Base-by-base conservation (phyloP, 371 early-diverging fungal species). In the Syncephalastrum monosporum region DNA sequence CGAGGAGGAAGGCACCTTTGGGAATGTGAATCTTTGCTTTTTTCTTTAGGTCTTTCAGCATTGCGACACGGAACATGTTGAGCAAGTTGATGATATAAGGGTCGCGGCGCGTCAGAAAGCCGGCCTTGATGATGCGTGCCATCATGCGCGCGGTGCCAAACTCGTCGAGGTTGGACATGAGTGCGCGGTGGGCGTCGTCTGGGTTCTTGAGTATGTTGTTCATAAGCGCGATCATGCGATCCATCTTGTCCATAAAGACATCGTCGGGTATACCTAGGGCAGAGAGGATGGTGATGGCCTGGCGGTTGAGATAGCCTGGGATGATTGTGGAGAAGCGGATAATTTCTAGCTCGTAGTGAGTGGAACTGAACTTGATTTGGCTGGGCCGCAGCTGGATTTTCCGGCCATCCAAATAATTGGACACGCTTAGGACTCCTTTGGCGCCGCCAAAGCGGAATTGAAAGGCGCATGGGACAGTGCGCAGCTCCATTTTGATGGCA, bases 391-490 rank as follows among this genome's bases (percentile, higher is more conserved):
- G 63, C 19, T 81, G 75, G 0, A 86, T 61, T 41, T 60, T 44
- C 5, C 61, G 61, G 1, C 68, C 71, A 2, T 44, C 45, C 14
- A 82, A 29, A 0, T 15, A 16, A 0, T 67, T 57, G 17, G 67
- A 65, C 0, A 77, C 53, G 0, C 74, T 72, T 13, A 91, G 59
- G 0, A 89, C 87, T 17, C 95, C 95, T 71, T 95, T 95, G 16
- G 83, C 85, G 5, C 94, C 94, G 17, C 82, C 92, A 6, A 89
- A 63, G 42, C 94, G 84, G 38, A 93, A 86, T 61, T 96, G 94
- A 46, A 90, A 87, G 0, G 92, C 94, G 23, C 82, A 76, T 0
- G 94, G 93, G 0, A 74, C 53, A 0, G 63, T 51, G 42, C 66
- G 65, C 27, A 90, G 69, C 25, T 79, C 75, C 57, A 90, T 55